Percentiles rank a stretch among this genome's conserved stretches.
phyloP scores from a whole-genome alignment of 768 basidiomycete species.

The Chalciporus sphaerocephalus region DNA sequence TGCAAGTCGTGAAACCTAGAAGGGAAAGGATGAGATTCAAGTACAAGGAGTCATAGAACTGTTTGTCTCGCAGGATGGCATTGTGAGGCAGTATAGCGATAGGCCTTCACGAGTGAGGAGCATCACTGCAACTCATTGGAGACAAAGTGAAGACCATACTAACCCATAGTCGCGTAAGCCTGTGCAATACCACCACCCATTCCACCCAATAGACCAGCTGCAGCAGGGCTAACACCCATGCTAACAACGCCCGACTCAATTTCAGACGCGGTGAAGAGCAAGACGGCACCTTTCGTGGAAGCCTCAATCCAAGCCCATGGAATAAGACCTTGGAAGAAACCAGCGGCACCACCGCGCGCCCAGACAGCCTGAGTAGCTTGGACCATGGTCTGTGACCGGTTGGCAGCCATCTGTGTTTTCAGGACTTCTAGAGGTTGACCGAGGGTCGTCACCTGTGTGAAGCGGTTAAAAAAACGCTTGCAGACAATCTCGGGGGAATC shows the following conservation, averaged over 20 bases:
- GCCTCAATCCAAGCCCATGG: constrained; percentile 99
- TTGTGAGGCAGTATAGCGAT: constrained; percentile 13
- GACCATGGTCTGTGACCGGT: constrained; percentile 86
- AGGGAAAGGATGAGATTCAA: constrained; percentile 11
- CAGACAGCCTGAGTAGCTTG: constrained; percentile 84
- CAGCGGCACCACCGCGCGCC: constrained; percentile 82
- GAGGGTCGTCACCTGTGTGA: constrained; percentile 82
- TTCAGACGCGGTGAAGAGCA: constrained; percentile 94
- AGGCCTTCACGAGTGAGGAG: constrained; percentile 13
- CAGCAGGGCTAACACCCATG: constrained; percentile 73
- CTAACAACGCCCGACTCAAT: constrained; percentile 67
- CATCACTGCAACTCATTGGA: constrained; percentile 14
- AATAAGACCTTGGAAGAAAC: constrained; percentile 97
- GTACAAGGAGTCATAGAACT: background rate
- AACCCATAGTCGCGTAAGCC: constrained; percentile 99
- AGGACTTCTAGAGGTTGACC: constrained; percentile 97
- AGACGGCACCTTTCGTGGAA: constrained; percentile 94
- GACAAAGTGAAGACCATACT: constrained; percentile 29
- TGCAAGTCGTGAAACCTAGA: constrained; percentile 95
- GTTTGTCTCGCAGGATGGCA: constrained; percentile 14
- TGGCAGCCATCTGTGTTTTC: constrained; percentile 99
- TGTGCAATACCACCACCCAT: constrained; percentile 98
- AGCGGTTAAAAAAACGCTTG: constrained; percentile 1
- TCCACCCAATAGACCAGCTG: constrained; percentile 88
- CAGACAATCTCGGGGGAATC: constrained; percentile 27